Percentiles rank a stretch among this genome's conserved stretches.
These are phyloP conservation scores for Lentinula guzmanii DNA, from an alignment of 768 basidiomycete species.

Conservation along the genomic window DNA sequence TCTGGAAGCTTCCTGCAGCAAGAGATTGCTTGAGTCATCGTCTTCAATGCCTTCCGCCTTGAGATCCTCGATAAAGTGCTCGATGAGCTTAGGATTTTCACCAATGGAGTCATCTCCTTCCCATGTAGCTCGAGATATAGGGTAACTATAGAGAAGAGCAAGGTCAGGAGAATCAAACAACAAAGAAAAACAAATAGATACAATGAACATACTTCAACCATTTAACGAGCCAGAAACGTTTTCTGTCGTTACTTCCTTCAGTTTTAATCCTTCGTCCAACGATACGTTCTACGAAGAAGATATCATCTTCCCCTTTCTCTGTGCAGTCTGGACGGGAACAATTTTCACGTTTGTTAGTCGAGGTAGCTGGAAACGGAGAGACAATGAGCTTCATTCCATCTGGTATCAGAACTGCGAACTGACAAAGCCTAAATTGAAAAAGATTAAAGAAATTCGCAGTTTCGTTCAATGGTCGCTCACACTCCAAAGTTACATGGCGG, in stretches of 20 bases:
- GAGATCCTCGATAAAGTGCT: not conserved
- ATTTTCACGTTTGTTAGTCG: not conserved
- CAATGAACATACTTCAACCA: not conserved
- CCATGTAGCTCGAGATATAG: slow-evolving; percentile 3
- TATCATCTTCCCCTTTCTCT: not conserved
- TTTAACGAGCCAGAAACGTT: slow-evolving; percentile 2
- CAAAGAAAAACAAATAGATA: not conserved
- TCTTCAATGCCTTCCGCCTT: not conserved
- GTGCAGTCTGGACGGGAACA: slow-evolving; percentile 2
- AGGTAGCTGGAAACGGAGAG: not conserved
- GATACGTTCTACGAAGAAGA: slow-evolving; percentile 1
- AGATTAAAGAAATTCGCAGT: not conserved
- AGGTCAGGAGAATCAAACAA: not conserved
- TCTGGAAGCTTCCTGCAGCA: not conserved
- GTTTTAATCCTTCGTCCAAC: not conserved
- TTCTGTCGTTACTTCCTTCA: not conserved
- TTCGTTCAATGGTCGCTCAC: not conserved
- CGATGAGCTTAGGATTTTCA: not conserved
- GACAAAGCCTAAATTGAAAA: not conserved
- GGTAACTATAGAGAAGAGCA: not conserved
- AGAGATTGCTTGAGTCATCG: not conserved
- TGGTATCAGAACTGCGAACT: not conserved
- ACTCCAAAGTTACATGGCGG: not conserved
- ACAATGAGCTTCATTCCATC: not conserved
- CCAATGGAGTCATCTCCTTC: not conserved